These are phyloP conservation scores for Penicillium alfredii DNA, from an alignment of 495 filamentous ascomycete genomes.

Conservation along the genomic window DNA sequence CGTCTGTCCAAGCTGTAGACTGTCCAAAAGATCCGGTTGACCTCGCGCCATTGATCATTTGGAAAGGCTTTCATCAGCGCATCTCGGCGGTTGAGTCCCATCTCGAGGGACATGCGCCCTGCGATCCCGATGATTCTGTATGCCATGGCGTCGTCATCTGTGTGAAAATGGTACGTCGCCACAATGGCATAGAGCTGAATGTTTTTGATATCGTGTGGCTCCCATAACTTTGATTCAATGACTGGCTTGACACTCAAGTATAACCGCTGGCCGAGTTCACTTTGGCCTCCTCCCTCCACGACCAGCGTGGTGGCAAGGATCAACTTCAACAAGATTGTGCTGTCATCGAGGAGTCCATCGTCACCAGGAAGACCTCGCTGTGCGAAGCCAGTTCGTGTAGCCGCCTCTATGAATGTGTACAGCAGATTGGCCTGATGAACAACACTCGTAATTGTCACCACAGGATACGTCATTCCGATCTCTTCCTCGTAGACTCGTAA, in stretches of 20 bases:
- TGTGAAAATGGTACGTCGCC: conserved; percentile 82
- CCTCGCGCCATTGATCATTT: conserved; percentile 52
- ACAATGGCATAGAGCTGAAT: conserved; percentile 70
- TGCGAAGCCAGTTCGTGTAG: conserved; percentile 50
- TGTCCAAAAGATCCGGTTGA: conserved; percentile 70
- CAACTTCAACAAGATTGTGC: conserved; percentile 68
- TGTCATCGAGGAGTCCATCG: conserved; percentile 62
- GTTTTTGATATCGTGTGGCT: conserved; percentile 57
- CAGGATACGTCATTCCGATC: conserved; percentile 79
- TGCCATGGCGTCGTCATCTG: conserved; percentile 71
- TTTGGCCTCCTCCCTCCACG: conserved; percentile 70
- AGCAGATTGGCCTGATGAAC: conserved; percentile 59
- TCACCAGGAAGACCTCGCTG: conserved; percentile 48
- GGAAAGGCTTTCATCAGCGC: conserved; percentile 60
- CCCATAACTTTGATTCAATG: conserved; percentile 64
- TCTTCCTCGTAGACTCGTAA: conserved; percentile 75
- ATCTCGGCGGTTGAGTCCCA: conserved; percentile 72
- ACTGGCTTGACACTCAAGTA: conserved; percentile 64
- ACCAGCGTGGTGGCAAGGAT: conserved; percentile 69
- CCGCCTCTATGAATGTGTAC: conserved; percentile 66
- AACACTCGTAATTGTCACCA: conserved; percentile 63
- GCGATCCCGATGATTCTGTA: conserved; percentile 76
- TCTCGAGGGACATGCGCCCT: conserved; percentile 68
- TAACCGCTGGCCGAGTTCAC: conserved; percentile 60
- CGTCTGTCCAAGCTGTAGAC: conserved; percentile 73